Evolutionary conservation across 1,139 yeast genomes (phyloP).

Genomic region (Suhomyces chickasaworum): DNA sequence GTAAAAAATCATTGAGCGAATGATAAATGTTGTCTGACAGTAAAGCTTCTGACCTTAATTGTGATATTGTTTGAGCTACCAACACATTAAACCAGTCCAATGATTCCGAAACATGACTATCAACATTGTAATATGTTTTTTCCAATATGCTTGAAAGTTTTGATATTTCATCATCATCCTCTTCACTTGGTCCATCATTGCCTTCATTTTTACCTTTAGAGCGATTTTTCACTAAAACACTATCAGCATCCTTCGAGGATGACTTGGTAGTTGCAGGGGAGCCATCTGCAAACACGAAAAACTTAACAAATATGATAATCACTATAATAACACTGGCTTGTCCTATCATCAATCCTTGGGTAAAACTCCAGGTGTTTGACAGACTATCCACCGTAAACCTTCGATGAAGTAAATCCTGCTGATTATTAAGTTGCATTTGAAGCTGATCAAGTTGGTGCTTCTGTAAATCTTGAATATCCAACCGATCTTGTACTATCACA

Average conservation of each 20-base stretch:
- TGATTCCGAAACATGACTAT: constrained; percentile 84
- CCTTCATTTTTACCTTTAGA: constrained; percentile 18
- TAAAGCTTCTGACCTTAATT: constrained; percentile 83
- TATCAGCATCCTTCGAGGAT: constrained; percentile 36
- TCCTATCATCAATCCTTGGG: constrained; percentile 79
- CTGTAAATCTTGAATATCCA: background rate
- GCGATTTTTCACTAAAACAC: constrained; percentile 41
- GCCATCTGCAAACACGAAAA: constrained; percentile 85
- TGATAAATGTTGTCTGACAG: constrained; percentile 81
- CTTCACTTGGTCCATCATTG: constrained; percentile 25
- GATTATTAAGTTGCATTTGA: constrained; percentile 33
- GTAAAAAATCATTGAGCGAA: constrained; percentile 61
- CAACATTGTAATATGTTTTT: constrained; percentile 89
- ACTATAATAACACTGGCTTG: constrained; percentile 80
- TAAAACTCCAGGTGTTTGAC: constrained; percentile 59
- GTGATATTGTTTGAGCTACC: constrained; percentile 87
- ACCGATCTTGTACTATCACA: background rate
- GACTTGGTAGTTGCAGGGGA: constrained; percentile 36
- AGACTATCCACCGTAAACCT: constrained; percentile 26
- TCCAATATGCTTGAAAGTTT: constrained; percentile 62
- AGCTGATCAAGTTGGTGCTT: constrained; percentile 24
- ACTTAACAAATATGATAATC: constrained; percentile 75
- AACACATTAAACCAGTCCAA: constrained; percentile 96
- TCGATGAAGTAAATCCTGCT: constrained; percentile 38
- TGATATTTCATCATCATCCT: constrained; percentile 21